Base-by-base conservation (phyloP, 2,329 filamentous ascomycete genomes). In the Fusarium foetens region DNA sequence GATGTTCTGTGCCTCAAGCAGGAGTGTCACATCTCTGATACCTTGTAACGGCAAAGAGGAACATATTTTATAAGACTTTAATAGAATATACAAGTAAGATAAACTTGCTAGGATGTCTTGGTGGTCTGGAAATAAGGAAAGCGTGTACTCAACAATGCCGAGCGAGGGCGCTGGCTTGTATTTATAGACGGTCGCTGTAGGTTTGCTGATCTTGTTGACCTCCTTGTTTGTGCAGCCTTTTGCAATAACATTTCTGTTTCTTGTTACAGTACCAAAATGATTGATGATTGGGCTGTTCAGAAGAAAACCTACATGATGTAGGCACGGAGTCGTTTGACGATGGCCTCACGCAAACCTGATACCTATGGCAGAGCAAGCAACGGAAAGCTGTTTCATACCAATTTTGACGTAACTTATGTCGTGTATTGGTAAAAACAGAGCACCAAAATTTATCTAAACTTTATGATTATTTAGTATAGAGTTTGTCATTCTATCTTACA, bases 261-360 rank as follows among this genome's bases (percentile, higher is more conserved):
- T 19, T 14, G 29, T 14, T 12, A 9, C 16, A 51, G 4, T 11
- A 9, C 3, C 6, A 19, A 33, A 10, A 6, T 25, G 11, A 23
- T 23, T 49, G 29, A 1, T 6, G 4, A 13, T 19, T 49, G n/a
- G 2, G 19, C 0, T 19, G 5, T 7, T 2, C 4, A 19, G 16
- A 27, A 21, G 25, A 2, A 31, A n/a, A 8, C 16, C 16, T 23
- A 21, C 2, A 33, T 2, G 29, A 7, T 33, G 0, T 2, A 23
- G 3, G 21, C 11, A 23, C 16, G 16, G 29, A 33, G n/a, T 19
- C 4, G 16, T 51, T 51, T 19, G 29, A 8, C 5, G 16, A 33
- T 33, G n/a, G 10, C 17, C 29, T 19, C n/a, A 23, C 8, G 29
- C 16, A 10, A 51, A 51, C 6, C 4, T 25, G 46, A 33, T 14